phyloP scores from a whole-genome alignment of 192 early-diverging fungal genomes.

The Rhizophagus prolifer region DNA sequence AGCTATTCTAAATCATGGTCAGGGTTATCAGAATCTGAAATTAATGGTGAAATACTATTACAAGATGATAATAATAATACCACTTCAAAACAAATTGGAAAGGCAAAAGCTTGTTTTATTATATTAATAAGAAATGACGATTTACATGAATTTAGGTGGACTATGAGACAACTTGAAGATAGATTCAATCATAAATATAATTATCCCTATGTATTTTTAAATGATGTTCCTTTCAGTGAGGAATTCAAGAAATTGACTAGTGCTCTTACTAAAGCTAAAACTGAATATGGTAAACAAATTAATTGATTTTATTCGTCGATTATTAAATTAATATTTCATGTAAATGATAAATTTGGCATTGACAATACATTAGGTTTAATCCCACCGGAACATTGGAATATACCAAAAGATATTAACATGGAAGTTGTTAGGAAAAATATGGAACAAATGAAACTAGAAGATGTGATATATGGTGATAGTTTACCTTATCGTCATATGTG shows the following conservation, averaged over 20 bases:
- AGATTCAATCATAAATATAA: constrained; percentile 77
- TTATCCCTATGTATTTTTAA: constrained; percentile 88
- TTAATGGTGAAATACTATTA: no score
- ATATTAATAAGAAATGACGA: constrained; percentile 76
- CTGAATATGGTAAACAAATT: constrained; percentile 51
- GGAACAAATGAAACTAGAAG: constrained; percentile 50
- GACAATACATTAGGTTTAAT: constrained; percentile 37
- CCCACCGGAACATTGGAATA: constrained; percentile 75
- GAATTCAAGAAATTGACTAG: constrained; percentile 63
- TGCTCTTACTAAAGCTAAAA: constrained; percentile 56
- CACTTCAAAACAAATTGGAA: background rate
- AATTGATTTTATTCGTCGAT: background rate
- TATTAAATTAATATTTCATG: background rate
- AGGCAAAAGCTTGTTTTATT: constrained; percentile 55
- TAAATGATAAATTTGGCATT: background rate
- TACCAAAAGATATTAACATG: constrained; percentile 77
- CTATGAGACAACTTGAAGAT: constrained; percentile 75
- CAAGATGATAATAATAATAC: background rate
- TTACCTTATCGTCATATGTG: constrained; percentile 80
- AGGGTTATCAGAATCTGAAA: background rate
- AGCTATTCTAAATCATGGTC: background rate
- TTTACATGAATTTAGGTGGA: constrained; percentile 53
- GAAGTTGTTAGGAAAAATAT: constrained; percentile 51
- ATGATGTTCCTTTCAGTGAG: constrained; percentile 71
- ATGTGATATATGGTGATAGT: constrained; percentile 63